Evolutionary conservation across 2,329 filamentous ascomycete species (phyloP).

Genomic region (Huntiella bhutanensis): DNA sequence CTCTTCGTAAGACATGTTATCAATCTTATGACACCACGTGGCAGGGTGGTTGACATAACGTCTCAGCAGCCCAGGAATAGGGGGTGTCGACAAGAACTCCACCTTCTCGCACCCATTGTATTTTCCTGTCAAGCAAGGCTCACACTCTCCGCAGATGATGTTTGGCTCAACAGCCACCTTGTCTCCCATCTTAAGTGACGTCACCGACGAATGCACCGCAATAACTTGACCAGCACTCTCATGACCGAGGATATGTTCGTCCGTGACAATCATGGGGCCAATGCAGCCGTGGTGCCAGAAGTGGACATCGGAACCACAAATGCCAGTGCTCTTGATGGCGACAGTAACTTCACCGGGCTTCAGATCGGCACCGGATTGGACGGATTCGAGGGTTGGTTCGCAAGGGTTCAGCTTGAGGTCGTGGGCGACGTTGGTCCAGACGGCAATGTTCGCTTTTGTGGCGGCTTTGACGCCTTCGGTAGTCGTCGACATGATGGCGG

Average conservation of each 20-base stretch:
- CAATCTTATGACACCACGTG: constrained; percentile 91
- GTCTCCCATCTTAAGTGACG: constrained; percentile 61
- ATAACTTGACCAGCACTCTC: constrained; percentile 76
- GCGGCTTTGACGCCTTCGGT: neutral
- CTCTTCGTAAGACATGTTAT: constrained; percentile 77
- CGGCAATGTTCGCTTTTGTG: constrained; percentile 74
- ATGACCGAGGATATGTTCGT: constrained; percentile 82
- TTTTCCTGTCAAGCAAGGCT: constrained; percentile 75
- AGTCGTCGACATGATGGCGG: too few species aligned
- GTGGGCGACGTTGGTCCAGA: constrained; percentile 86
- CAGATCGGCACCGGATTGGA: constrained; percentile 47
- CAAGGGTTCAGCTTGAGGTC: constrained; percentile 77
- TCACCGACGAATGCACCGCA: constrained; percentile 66
- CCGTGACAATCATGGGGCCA: constrained; percentile 82
- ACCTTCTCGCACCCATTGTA: constrained; percentile 90
- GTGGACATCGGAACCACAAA: constrained; percentile 93
- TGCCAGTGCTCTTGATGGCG: constrained; percentile 83
- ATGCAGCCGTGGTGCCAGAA: constrained; percentile 96
- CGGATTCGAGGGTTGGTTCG: constrained; percentile 54
- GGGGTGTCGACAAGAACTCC: constrained; percentile 76
- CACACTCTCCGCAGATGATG: constrained; percentile 77
- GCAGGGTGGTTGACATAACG: constrained; percentile 92
- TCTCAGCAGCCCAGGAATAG: constrained; percentile 67
- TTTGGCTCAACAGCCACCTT: constrained; percentile 89
- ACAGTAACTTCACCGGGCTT: constrained; percentile 72